Base-by-base conservation (phyloP, 2,329 filamentous ascomycete genomes). In the Botrytis squamosa region DNA sequence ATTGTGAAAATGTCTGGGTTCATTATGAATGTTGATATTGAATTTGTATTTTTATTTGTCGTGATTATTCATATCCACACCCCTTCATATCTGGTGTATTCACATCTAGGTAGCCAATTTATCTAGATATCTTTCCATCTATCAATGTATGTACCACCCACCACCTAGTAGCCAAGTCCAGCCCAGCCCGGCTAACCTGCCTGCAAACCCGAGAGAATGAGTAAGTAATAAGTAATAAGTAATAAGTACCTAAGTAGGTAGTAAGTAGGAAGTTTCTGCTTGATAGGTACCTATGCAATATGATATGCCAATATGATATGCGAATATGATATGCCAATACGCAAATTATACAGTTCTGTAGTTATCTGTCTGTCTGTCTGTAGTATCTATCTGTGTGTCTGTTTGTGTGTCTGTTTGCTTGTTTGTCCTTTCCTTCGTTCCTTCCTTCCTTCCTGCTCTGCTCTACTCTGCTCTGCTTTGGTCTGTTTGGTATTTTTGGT, bases 401-500 rank as follows among this genome's bases (percentile, higher is more conserved):
- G 12, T 3, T 0, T 33, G 33, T 33, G 33, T 33, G 4, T 29
- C 16, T 55, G 10, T 29, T 16, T 55, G 10, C 5, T 29, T 9
- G 22, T 52, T 9, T 25, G 7, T 29, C 16, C 52, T 10, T 55
- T 55, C 52, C 10, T n/a, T 33, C 33, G 3, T 33, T 33, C 16
- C 5, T 22, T 33, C n/a, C 55, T 59, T 3, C 18, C n/a, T n/a
- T n/a, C n/a, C n/a, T n/a, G n/a, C n/a, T 2, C 42, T 44, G 6
- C 16, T 16, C 40, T 38, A 14, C 40, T 25, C 49, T 25, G 12
- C 7, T n/a, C n/a, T n/a, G n/a, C n/a, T 10, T 25, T 25, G 12
- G 5, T 16, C 12, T 9, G 1, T 33, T 20, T 18, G 0, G 44
- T 46, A 0, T 1, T 0, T n/a, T n/a, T n/a, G n/a, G n/a, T n/a